Conservation (phyloP, 2,329 filamentous ascomycete species). For the Verticillium dahliae region DNA sequence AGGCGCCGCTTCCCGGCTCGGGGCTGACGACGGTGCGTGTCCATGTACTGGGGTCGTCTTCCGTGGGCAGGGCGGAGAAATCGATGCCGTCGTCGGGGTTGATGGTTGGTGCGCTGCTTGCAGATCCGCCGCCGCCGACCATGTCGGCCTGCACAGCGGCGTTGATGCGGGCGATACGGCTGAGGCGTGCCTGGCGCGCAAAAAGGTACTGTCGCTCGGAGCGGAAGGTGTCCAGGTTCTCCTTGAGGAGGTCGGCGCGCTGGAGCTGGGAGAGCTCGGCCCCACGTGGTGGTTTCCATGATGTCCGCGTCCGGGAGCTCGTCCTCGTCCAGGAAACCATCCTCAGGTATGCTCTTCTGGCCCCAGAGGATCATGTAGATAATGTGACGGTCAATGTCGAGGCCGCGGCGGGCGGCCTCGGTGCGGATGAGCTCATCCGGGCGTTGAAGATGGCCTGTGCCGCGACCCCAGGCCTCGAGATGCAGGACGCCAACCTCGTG, state of each 20-base stretch:
- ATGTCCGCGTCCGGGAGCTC: neutral
- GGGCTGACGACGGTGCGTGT: neutral
- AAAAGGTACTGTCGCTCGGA: neutral
- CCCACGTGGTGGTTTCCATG: neutral
- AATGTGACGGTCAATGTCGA: conserved; percentile 48
- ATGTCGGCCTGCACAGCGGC: neutral
- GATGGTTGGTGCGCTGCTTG: neutral
- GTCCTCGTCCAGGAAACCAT: conserved; percentile 3
- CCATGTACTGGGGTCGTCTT: neutral
- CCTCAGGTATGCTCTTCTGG: conserved; percentile 36
- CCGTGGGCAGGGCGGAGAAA: conserved; percentile 1
- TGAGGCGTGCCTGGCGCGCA: neutral
- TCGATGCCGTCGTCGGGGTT: conserved; percentile 1
- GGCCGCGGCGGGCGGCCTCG: conserved; percentile 45
- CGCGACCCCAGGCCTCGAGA: conserved; percentile 50
- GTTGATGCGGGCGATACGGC: no score
- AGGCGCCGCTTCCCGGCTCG: neutral
- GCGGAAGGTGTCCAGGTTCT: neutral
- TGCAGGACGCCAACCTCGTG: conserved; percentile 45
- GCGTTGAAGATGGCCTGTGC: conserved; percentile 37
- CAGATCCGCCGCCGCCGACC: neutral
- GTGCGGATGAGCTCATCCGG: conserved; percentile 53
- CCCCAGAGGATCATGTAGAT: conserved; percentile 58
- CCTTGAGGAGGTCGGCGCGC: neutral
- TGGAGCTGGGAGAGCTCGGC: neutral